Evolutionary conservation across 2,329 filamentous ascomycete species (phyloP).

Genomic region (Epichloe brachyelytri): DNA sequence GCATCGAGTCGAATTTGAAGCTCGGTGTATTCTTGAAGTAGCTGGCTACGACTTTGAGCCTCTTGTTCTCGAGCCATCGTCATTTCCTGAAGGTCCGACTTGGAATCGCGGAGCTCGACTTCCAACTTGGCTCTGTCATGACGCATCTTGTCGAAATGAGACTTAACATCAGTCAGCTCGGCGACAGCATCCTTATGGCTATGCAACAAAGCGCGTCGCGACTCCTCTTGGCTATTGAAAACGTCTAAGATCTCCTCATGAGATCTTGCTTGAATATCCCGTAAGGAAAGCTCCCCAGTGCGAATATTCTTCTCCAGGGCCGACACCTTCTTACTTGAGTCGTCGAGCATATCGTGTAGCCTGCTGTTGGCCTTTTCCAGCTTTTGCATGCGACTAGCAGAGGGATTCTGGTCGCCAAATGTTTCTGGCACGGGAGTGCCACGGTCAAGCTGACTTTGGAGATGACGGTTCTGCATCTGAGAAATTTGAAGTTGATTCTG

Average conservation of each 20-base stretch:
- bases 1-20: constrained; percentile 86
- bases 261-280: constrained; percentile 83
- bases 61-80: constrained; percentile 72
- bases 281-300: constrained; percentile 74
- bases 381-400: constrained; percentile 71
- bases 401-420: constrained; percentile 68
- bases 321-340: constrained; percentile 86
- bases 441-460: constrained; percentile 75
- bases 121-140: constrained; percentile 69
- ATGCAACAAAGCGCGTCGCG: constrained; percentile 66
- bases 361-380: constrained; percentile 85
- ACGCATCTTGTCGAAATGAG: constrained; percentile 75
- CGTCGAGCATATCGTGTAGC: constrained; percentile 87
- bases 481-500: constrained; percentile 90
- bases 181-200: constrained; percentile 75
- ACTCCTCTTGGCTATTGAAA: constrained; percentile 86
- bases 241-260: constrained; percentile 90
- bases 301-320: constrained; percentile 76
- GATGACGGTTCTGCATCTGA: constrained; percentile 89
- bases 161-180: constrained; percentile 77
- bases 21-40: constrained; percentile 86
- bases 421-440: constrained; percentile 48
- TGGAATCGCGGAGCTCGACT: constrained; percentile 73
- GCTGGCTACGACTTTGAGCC: constrained; percentile 70
- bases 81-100: constrained; percentile 74